Evolutionary conservation across 306 rosid genomes (phyloP), one percentile per base, ranked within the genome.

Genomic region (Prunus dulcis): DNA sequence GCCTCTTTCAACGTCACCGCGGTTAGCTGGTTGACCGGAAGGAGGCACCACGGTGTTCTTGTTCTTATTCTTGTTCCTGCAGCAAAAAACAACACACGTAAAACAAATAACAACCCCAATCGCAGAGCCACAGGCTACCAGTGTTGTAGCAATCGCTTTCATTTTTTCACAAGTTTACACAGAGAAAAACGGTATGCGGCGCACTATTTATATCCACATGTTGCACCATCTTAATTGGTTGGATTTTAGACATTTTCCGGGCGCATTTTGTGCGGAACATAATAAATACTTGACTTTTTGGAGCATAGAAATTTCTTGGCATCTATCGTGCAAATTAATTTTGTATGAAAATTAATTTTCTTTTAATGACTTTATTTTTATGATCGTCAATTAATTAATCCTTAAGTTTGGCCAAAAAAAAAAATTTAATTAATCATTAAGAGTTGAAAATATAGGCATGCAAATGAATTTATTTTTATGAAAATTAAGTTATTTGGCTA

Each of bases 51-150:
- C 7, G 6, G 38, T 47, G 6, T 55, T 66, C 20, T 60, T 55
- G 47, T 67, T 65, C 63, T 27, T 83, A 7, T 28, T 70, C 8
- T 28, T 2, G 7, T 10, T 11, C 32, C 53, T 23, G 43, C 38
- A 52, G 53, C 73, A 66, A 17, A 76, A 49, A 30, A 57, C 4
- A 23, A 10, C 13, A 56, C 27, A 1, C 13, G 2, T 74, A 83
- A 60, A 25, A 22, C 41, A 78, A 10, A 77, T 20, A 43, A 63
- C 27, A n/a, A 20, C 76, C 7, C 27, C 72, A 11, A 73, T 2
- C 38, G 38, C 45, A 47, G 60, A 82, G 52, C 69, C 75, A 13
- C 20, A 50, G 23, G 22, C 65, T 67, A 78, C 60, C 25, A 73
- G 53, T 41, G 43, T 28, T 12, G 50, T 43, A 14, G 51, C 72